Evolutionary conservation across 768 basidiomycete species (phyloP), one percentile per base, ranked within the genome.

Genomic region (Coprinopsis sp.): DNA sequence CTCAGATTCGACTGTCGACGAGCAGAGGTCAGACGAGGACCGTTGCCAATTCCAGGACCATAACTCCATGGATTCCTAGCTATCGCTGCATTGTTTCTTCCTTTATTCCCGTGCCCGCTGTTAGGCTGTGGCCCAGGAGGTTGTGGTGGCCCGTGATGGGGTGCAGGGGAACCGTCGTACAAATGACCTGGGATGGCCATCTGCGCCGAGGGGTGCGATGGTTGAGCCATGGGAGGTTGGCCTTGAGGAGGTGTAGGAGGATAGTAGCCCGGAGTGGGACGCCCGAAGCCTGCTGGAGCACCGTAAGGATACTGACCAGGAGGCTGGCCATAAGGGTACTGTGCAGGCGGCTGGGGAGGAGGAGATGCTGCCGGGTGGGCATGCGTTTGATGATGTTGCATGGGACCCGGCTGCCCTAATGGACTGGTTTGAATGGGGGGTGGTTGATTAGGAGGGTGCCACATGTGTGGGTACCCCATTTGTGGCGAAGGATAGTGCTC

Each of bases 1-100:
- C 72, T 77, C 7, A 42, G 10, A 45, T 73, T 73, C 19, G 71
- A 77, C 21, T 73, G 72, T 58, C 82, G 72, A 55, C 81, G 70
- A 51, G 70, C 68, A 29, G 69, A 66, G 47, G 66, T 84, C 49
- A 89, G 65, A 37, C 87, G 73, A 13, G 87, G 87, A 4, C 86
- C 87, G 30, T 71, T 69, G 14, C 78, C 69, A 28, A 77, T 61
- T 11, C 82, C 82, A 55, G 82, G 77, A 1, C 84, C 84, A 56
- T 78, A 86, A 59, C 77, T 87, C 84, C 85, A 87, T n/a, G 77
- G 65, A 39, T 71, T 64, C 39, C 78, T 66, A 18, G 73, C 64
- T 38, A 73, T 68, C 8, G 72, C 69, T 16, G 70, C 62, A 22
- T 65, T 52, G 37, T 46, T 55, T 33, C 51, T 58, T 49, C 30